phyloP scores from a whole-genome alignment of 1,284 basidiomycete species.

The Ustilago sp. region DNA sequence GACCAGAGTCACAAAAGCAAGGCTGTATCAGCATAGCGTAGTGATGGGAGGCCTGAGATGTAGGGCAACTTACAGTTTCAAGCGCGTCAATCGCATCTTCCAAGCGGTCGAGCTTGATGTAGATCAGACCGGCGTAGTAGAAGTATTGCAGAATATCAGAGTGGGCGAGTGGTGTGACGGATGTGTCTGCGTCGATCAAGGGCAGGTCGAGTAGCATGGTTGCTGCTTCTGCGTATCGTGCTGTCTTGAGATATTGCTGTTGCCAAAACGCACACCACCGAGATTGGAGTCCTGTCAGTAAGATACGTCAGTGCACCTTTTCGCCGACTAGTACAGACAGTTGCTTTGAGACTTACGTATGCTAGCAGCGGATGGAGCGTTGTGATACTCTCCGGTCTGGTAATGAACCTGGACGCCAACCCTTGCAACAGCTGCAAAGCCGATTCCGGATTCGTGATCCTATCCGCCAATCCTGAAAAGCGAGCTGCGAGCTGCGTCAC shows the following conservation, averaged over 20 bases:
- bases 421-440: conserved; percentile 29
- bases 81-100: conserved; percentile 54
- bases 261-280: conserved; percentile 5
- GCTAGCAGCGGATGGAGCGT: conserved; percentile 51
- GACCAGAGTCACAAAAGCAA: too few relatives aligned
- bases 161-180: conserved; percentile 31
- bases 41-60: not conserved
- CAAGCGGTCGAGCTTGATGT: conserved; percentile 39
- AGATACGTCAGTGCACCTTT: too few relatives aligned
- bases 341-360: conserved; percentile 16
- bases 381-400: conserved; percentile 38
- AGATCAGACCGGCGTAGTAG: conserved; percentile 59
- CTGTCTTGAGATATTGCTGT: conserved; percentile 47
- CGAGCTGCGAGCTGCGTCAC: conserved; percentile 30
- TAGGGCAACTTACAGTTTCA: conserved; percentile 38
- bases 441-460: conserved; percentile 28
- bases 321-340: too few relatives aligned
- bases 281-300: too few relatives aligned
- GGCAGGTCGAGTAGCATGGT: conserved; percentile 47
- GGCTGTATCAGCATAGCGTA: too few relatives aligned
- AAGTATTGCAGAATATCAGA: conserved; percentile 62
- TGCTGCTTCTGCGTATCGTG: conserved; percentile 46
- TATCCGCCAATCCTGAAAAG: conserved; percentile 21
- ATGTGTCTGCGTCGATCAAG: conserved; percentile 44
- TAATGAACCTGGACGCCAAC: conserved; percentile 30